Conservation (phyloP, 768 basidiomycete species). For the Daedaleopsis sinensis region DNA sequence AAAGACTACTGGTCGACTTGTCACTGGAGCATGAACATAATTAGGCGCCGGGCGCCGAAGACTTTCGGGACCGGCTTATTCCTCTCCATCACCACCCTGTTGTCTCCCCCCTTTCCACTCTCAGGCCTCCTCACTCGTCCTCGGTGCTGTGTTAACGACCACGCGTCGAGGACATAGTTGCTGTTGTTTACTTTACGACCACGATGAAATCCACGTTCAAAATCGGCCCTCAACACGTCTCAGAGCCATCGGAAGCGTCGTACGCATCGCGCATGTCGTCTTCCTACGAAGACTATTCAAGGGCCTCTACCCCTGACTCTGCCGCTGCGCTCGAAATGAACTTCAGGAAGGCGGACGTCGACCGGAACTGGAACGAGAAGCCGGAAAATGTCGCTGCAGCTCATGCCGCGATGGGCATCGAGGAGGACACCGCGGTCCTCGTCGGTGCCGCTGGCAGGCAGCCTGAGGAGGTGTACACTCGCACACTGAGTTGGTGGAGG, state of each 20-base stretch:
- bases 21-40: too few species aligned
- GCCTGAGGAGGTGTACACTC: conserved; percentile 60
- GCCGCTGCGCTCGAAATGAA: conserved; percentile 3
- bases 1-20: too few species aligned
- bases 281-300: conserved; percentile 15
- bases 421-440: conserved; percentile 8
- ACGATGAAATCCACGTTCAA: background rate
- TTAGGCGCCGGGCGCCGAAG: too few species aligned
- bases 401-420: background rate
- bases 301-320: conserved; percentile 23
- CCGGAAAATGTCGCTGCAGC: conserved; percentile 9
- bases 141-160: background rate
- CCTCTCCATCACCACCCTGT: background rate
- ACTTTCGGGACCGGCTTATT: background rate
- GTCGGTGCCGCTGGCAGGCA: conserved; percentile 30
- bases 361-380: conserved; percentile 15
- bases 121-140: background rate
- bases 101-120: background rate
- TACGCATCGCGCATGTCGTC: conserved; percentile 1
- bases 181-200: too few species aligned
- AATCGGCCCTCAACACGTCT: background rate
- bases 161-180: too few species aligned
- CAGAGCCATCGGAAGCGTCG: background rate
- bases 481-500: conserved; percentile 67
- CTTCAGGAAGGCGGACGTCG: conserved; percentile 10